Evolutionary conservation across 2,329 filamentous ascomycete species (phyloP).

Genomic region (Diaporthe australafricana): DNA sequence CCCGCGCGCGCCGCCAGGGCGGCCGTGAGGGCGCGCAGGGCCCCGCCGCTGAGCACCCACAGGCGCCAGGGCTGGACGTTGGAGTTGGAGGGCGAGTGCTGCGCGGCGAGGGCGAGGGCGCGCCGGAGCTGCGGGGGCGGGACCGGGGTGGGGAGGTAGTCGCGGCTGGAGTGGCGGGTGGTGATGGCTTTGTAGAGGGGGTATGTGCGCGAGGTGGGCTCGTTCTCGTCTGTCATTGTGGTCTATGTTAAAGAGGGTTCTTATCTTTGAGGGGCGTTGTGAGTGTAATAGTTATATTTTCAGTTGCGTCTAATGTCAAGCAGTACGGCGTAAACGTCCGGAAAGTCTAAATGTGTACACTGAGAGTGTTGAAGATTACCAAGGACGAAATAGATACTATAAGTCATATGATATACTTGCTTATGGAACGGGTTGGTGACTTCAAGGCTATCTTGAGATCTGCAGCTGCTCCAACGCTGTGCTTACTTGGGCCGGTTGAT

Average conservation of each 20-base stretch:
- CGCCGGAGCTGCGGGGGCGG: conserved; percentile 30
- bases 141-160: conserved; percentile 34
- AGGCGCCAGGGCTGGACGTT: conserved; percentile 41
- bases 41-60: conserved; percentile 33
- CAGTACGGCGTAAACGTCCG: too few species aligned
- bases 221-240: not conserved
- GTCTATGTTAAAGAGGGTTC: not conserved
- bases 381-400: not conserved
- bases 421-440: not conserved
- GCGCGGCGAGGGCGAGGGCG: not conserved
- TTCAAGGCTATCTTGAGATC: not conserved
- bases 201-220: not conserved
- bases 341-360: too few species aligned
- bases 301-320: too few species aligned
- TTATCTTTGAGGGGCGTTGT: not conserved
- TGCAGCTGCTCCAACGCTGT: not conserved
- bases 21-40: not conserved
- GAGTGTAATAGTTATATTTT: not conserved
- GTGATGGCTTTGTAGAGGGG: conserved; percentile 39
- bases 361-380: not conserved
- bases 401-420: not conserved
- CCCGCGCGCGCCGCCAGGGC: conserved; percentile 25
- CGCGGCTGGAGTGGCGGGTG: conserved; percentile 37
- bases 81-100: conserved; percentile 37
- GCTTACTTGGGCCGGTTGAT: not conserved